Percentiles rank a stretch among this genome's conserved stretches.
These are phyloP conservation scores for Hymenoscyphus salicellus DNA, from an alignment of 2,329 filamentous ascomycete genomes.

Conservation along the genomic window DNA sequence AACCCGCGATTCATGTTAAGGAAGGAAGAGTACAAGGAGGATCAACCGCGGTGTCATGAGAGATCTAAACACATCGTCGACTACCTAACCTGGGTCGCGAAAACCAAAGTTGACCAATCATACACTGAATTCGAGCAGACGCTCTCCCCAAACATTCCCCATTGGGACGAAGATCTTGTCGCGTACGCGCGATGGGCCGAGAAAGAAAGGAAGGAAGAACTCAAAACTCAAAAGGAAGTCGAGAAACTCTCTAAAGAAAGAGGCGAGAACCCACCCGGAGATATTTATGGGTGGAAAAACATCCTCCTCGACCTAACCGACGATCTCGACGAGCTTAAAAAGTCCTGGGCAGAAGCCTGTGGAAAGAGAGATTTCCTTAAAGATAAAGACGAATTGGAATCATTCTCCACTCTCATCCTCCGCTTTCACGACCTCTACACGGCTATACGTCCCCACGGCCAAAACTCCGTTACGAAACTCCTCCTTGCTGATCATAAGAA, in stretches of 20 bases:
- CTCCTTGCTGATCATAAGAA: slow-evolving; percentile 17
- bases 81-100: slow-evolving; percentile 57
- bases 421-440: slow-evolving; percentile 23
- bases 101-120: slow-evolving; percentile 38
- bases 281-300: slow-evolving; percentile 11
- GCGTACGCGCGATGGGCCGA: slow-evolving; percentile 17
- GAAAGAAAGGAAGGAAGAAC: slow-evolving; percentile 5
- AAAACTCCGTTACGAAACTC: slow-evolving; percentile 21
- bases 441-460: slow-evolving; percentile 26
- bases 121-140: slow-evolving; percentile 29
- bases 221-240: slow-evolving; percentile 12
- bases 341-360: slow-evolving; percentile 17
- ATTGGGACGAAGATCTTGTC: slow-evolving; percentile 29
- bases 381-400: not conserved
- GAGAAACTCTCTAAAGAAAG: not conserved
- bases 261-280: not conserved
- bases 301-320: slow-evolving; percentile 18
- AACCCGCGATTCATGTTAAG: slow-evolving; percentile 18
- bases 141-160: slow-evolving; percentile 13
- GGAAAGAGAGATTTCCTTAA: not conserved
- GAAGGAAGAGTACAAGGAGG: slow-evolving; percentile 47
- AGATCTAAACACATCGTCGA: slow-evolving; percentile 56
- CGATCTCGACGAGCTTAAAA: slow-evolving; percentile 17
- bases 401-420: slow-evolving; percentile 12
- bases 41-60: slow-evolving; percentile 28